Percentiles rank a stretch among this genome's conserved stretches.
phyloP scores from a whole-genome alignment of 2,329 filamentous ascomycete genomes.

The Alternaria hordeiaustralica region DNA sequence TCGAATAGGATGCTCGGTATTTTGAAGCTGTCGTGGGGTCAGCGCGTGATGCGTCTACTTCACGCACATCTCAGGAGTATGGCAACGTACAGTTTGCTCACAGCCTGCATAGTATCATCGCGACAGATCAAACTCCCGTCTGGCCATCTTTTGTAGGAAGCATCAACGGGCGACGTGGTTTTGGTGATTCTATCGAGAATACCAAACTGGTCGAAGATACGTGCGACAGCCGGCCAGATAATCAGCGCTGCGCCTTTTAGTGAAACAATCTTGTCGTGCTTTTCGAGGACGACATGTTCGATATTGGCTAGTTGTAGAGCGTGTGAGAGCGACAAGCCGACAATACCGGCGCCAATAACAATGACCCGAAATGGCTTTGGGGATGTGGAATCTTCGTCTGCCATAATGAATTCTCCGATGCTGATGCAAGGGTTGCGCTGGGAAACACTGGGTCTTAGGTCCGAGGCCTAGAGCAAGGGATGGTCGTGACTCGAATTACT shows the following conservation, averaged over 20 bases:
- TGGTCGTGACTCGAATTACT: neutral
- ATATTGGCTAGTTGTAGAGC: constrained; percentile 28
- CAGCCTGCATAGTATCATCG: neutral
- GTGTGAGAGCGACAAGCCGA: constrained; percentile 28
- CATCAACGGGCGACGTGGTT: constrained; percentile 9
- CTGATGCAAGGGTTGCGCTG: neutral
- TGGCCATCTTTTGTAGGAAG: constrained; percentile 19
- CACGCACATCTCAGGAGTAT: neutral
- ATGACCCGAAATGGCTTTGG: constrained; percentile 22
- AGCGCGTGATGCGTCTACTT: neutral
- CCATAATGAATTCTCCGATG: neutral
- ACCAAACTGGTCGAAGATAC: constrained; percentile 35
- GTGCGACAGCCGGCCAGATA: constrained; percentile 24
- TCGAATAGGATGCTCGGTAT: constrained; percentile 20
- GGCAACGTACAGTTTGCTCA: neutral
- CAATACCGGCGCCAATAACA: constrained; percentile 27
- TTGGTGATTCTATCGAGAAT: constrained; percentile 17
- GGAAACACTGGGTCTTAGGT: neutral
- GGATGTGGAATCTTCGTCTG: neutral
- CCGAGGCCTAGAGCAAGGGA: neutral
- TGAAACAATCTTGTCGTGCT: constrained; percentile 25
- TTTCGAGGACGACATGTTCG: constrained; percentile 34
- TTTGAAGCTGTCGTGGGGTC: constrained; percentile 5
- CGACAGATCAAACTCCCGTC: constrained; percentile 13
- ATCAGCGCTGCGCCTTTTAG: constrained; percentile 29